Percentiles rank a stretch among this genome's conserved stretches.
phyloP scores from a whole-genome alignment of 2,329 filamentous ascomycete species.

The Cyphellophora attinorum region DNA sequence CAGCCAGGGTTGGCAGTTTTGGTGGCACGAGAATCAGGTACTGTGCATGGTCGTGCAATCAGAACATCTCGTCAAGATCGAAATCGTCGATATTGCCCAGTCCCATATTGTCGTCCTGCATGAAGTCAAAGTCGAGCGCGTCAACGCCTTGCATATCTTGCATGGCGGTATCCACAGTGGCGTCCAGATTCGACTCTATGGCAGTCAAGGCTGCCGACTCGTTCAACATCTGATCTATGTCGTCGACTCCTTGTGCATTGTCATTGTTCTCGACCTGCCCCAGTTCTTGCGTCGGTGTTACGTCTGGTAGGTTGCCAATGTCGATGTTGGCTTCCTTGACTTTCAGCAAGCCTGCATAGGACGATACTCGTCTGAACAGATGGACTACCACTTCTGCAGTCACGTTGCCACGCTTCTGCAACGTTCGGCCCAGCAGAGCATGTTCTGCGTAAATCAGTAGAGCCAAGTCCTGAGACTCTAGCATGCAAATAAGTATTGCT shows the following conservation, averaged over 20 bases:
- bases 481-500: slow-evolving; percentile 32
- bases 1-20: too few species aligned
- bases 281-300: slow-evolving; percentile 7
- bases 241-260: slow-evolving; percentile 6
- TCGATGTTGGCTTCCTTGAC: slow-evolving; percentile 15
- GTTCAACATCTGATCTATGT: slow-evolving; percentile 18
- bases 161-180: slow-evolving; percentile 1
- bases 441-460: slow-evolving; percentile 30
- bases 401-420: slow-evolving; percentile 32
- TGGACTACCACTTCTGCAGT: slow-evolving; percentile 35
- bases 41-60: too few species aligned
- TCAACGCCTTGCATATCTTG: slow-evolving; percentile 5
- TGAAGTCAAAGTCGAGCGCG: slow-evolving; percentile 15
- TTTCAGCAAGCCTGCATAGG: slow-evolving; percentile 22
- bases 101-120: slow-evolving; percentile 10
- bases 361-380: slow-evolving; percentile 33
- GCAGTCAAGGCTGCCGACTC: slow-evolving; percentile 16
- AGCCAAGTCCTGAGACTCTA: slow-evolving; percentile 30
- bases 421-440: slow-evolving; percentile 28
- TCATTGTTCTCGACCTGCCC: slow-evolving; percentile 1
- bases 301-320: slow-evolving; percentile 6
- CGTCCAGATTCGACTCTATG: slow-evolving; percentile 8
- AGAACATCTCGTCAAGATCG: slow-evolving; percentile 20
- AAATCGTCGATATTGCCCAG: slow-evolving; percentile 16
- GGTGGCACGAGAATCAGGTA: too few species aligned